phyloP scores from a whole-genome alignment of 305 asterid genomes.

The Solanum hybrid region DNA sequence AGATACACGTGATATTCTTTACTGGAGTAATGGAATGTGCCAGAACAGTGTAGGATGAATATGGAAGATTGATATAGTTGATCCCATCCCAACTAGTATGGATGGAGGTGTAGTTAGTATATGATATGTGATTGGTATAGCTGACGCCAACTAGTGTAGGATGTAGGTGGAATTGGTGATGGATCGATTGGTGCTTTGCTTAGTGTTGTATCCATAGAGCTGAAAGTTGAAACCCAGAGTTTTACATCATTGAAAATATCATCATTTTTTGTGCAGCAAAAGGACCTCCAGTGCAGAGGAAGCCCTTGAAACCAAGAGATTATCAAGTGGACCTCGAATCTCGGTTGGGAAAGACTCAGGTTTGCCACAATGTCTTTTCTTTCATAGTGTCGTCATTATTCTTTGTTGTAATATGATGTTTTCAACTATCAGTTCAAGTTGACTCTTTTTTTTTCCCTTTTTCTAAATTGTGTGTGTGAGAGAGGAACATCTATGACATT shows the following conservation, averaged over 20 bases:
- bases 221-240: background rate
- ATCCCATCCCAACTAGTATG: background rate
- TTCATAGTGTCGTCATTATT: background rate
- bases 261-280: slow-evolving; percentile 44
- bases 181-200: background rate
- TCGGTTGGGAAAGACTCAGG: slow-evolving; percentile 97
- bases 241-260: background rate
- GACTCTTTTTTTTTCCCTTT: background rate
- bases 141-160: background rate
- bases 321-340: slow-evolving; percentile 97
- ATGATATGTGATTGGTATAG: background rate
- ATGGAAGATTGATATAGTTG: background rate
- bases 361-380: slow-evolving; percentile 3
- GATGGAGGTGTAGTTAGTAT: background rate
- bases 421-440: background rate
- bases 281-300: slow-evolving; percentile 87
- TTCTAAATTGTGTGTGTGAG: background rate
- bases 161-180: background rate
- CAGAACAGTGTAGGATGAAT: background rate
- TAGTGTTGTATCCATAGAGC: background rate
- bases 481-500: background rate
- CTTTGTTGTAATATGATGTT: background rate
- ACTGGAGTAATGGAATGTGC: background rate
- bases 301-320: slow-evolving; percentile 95
- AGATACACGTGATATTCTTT: background rate